Conservation (phyloP, 768 basidiomycete genomes). For the Russula vinacea region DNA sequence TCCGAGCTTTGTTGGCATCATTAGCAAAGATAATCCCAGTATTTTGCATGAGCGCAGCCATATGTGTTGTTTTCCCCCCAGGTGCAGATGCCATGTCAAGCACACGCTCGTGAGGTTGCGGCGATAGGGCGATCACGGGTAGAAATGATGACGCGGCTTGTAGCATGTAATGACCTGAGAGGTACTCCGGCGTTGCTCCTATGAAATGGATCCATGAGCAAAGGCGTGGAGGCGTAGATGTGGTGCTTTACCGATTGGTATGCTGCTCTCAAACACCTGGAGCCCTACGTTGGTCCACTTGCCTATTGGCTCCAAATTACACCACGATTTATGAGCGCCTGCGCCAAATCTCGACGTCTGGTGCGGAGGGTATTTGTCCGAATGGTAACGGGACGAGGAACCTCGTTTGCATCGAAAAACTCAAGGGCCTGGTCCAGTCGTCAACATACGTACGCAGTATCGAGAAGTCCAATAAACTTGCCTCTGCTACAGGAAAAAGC, state of each 20-base stretch:
- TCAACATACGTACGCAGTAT: slow-evolving; percentile 5
- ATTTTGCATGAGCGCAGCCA: slow-evolving; percentile 94
- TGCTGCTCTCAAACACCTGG: slow-evolving; percentile 95
- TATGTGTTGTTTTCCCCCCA: slow-evolving; percentile 97
- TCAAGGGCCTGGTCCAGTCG: slow-evolving; percentile 73
- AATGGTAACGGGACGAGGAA: slow-evolving; percentile 94
- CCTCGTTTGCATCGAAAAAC: slow-evolving; percentile 97
- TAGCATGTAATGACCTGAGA: slow-evolving; percentile 99
- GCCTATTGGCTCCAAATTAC: slow-evolving; percentile 98
- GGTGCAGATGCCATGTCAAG: slow-evolving; percentile 99
- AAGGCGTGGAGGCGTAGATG: not conserved
- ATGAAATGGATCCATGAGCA: slow-evolving; percentile 18
- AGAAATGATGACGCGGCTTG: slow-evolving; percentile 99
- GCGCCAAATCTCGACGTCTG: slow-evolving; percentile 89
- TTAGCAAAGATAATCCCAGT: slow-evolving; percentile 98
- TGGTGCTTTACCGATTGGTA: slow-evolving; percentile 75
- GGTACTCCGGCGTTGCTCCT: slow-evolving; percentile 97
- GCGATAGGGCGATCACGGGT: slow-evolving; percentile 94
- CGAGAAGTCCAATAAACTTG: slow-evolving; percentile 36
- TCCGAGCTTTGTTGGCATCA: slow-evolving; percentile 89
- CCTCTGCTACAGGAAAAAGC: slow-evolving; percentile 90
- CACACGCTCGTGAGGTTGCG: slow-evolving; percentile 89
- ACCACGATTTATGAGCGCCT: slow-evolving; percentile 89
- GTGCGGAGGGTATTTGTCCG: slow-evolving; percentile 96
- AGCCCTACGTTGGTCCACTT: slow-evolving; percentile 99